Conservation (phyloP, 192 early-diverging fungal species). For the Cetraspora pellucida region DNA sequence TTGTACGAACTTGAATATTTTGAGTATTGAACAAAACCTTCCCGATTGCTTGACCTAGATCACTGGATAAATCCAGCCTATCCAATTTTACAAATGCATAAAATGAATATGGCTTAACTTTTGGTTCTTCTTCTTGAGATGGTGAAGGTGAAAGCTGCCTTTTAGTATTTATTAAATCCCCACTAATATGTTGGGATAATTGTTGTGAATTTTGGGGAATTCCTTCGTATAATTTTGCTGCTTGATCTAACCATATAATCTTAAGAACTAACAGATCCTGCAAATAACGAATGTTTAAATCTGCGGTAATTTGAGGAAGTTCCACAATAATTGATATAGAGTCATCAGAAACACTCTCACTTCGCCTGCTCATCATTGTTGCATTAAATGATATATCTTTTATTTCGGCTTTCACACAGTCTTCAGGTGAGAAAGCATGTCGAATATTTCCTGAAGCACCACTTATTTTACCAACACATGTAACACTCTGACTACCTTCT, state of each 20-base stretch:
- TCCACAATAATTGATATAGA: slow-evolving; percentile 60
- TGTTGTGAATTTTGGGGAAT: background rate
- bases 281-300: slow-evolving; percentile 69
- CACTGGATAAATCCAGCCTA: slow-evolving; percentile 53
- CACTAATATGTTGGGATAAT: background rate
- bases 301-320: slow-evolving; percentile 53
- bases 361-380: slow-evolving; percentile 56
- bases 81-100: slow-evolving; percentile 50
- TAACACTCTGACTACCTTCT: slow-evolving; percentile 45
- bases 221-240: slow-evolving; percentile 43
- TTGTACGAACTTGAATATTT: slow-evolving; percentile 46
- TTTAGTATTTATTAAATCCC: background rate
- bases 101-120: slow-evolving; percentile 50
- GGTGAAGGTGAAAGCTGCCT: slow-evolving; percentile 8
- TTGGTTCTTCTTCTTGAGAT: slow-evolving; percentile 36
- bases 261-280: slow-evolving; percentile 75
- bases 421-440: slow-evolving; percentile 77
- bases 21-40: slow-evolving; percentile 55
- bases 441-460: slow-evolving; percentile 63
- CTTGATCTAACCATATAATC: slow-evolving; percentile 66
- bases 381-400: slow-evolving; percentile 64
- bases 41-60: slow-evolving; percentile 68
- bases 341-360: slow-evolving; percentile 51
- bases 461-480: slow-evolving; percentile 59
- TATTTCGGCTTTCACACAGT: slow-evolving; percentile 62